Base-by-base conservation (phyloP, 495 filamentous ascomycete genomes). In the Recurvomyces mirabilis region DNA sequence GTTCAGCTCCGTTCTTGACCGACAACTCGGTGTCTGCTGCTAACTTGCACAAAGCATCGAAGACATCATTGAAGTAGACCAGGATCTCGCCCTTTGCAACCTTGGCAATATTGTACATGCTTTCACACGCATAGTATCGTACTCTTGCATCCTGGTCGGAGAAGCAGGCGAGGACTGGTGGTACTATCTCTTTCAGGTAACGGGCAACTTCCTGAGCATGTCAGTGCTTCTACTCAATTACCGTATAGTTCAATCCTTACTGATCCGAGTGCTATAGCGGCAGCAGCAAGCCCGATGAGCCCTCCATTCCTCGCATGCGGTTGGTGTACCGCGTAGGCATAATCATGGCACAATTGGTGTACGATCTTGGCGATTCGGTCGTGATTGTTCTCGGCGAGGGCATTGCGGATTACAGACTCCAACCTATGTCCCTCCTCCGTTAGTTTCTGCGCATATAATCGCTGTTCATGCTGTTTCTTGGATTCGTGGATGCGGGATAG, bases 41-140 rank as follows among this genome's bases (percentile, higher is more conserved):
- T 39, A 99, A 73, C 88, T 94, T 99, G 65, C 87, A 91, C 31
- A 99, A 62, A 10, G 91, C 87, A 65, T 96, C 93, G 58, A 99
- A 99, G 32, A 96, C 88, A 39, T 95, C 80, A 60, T 99, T 96
- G 66, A 95, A 99, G 66, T 93, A 96, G 17, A 87, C 72, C 48
- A 96, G 60, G 23, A 94, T 91, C 60, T 99, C 93, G 33, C 93
- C 93, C 61, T 99, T 99, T 18, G 93, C 91, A 7, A 96, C 91
- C 67, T 98, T 98, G 50, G 93, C 87, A 57, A 99, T 96, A 57
- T 99, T 99, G 62, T 99, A 99, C 93, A 99, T 99, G 65, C 87
- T 91, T 72, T 99, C 93, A 66, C 93, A 99, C 35, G 93, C 93
- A 64, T 99, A 99, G 61, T 99, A 99, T 41, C 93, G 78, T 14